These are phyloP conservation scores for Phaffia rhodozyma DNA, from an alignment of 1,284 basidiomycete species.

Conservation along the genomic window DNA sequence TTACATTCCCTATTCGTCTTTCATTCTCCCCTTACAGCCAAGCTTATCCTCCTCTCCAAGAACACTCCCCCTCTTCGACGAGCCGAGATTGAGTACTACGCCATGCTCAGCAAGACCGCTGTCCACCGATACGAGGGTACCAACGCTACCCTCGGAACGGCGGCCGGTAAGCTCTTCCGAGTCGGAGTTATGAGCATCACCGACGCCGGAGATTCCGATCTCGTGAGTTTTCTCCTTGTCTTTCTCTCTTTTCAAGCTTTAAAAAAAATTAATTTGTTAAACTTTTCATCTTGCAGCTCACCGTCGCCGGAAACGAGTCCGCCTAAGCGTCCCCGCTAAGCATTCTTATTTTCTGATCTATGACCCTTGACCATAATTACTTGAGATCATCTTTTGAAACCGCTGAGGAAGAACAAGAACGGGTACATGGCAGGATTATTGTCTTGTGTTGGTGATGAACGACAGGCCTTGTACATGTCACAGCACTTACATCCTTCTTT, in stretches of 20 bases:
- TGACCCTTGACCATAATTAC: too few species aligned
- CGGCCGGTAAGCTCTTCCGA: slow-evolving; percentile 98
- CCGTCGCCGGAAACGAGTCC: slow-evolving; percentile 16
- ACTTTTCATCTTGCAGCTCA: slow-evolving; percentile 2
- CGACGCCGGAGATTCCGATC: slow-evolving; percentile 94
- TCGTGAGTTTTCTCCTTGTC: slow-evolving; percentile 32
- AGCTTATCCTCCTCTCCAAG: slow-evolving; percentile 96
- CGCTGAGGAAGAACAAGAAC: too few species aligned
- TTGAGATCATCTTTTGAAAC: too few species aligned
- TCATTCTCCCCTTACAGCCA: slow-evolving; percentile 50
- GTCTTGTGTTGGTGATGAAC: too few species aligned
- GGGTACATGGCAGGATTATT: too few species aligned
- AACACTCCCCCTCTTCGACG: slow-evolving; percentile 99
- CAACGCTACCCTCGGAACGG: slow-evolving; percentile 96
- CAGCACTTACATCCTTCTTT: too few species aligned
- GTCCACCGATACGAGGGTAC: slow-evolving; percentile 96
- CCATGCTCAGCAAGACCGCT: slow-evolving; percentile 91
- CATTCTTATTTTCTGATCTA: too few species aligned
- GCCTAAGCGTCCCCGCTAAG: slow-evolving; percentile 9
- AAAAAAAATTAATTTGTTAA: too few species aligned
- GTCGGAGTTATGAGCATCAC: slow-evolving; percentile 97
- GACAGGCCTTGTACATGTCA: too few species aligned
- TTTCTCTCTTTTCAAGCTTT: too few species aligned
- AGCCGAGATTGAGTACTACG: slow-evolving; percentile 99
- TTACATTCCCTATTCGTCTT: background rate